Conservation (phyloP, 257 asterid genomes). For the Forsythia viridissima region DNA sequence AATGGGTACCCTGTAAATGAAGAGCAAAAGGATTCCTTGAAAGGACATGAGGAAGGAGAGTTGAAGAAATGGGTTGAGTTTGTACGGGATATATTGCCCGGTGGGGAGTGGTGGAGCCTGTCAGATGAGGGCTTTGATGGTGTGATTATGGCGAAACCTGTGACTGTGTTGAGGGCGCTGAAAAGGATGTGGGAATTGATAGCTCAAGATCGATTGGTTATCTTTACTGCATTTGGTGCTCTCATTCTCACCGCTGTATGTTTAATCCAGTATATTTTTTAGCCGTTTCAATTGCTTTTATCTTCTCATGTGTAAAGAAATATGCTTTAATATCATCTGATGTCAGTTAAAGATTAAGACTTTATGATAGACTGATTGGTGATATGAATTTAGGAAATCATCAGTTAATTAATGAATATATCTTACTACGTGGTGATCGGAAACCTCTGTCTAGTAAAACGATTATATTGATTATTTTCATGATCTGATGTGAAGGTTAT, state of each 20-base stretch:
- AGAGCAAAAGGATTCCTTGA: slow-evolving; percentile 22
- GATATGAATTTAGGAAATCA: background rate
- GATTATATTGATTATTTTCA: too few relatives aligned
- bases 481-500: background rate
- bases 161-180: slow-evolving; percentile 79
- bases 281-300: background rate
- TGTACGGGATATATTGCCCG: slow-evolving; percentile 55
- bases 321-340: slow-evolving; percentile 2
- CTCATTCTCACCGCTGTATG: slow-evolving; percentile 83
- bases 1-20: slow-evolving; percentile 52
- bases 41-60: slow-evolving; percentile 26
- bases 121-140: slow-evolving; percentile 51
- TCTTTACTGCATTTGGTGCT: slow-evolving; percentile 72
- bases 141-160: slow-evolving; percentile 70
- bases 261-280: slow-evolving; percentile 8
- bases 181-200: slow-evolving; percentile 84
- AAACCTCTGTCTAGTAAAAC: too few relatives aligned
- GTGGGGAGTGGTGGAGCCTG: slow-evolving; percentile 94
- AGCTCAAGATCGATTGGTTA: slow-evolving; percentile 79
- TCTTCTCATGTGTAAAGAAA: background rate
- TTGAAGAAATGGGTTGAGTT: slow-evolving; percentile 54
- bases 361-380: background rate
- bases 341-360: background rate
- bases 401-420: background rate
- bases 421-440: background rate